Conservation (phyloP, 2,329 filamentous ascomycete genomes). For the Cladophialophora psammophila region DNA sequence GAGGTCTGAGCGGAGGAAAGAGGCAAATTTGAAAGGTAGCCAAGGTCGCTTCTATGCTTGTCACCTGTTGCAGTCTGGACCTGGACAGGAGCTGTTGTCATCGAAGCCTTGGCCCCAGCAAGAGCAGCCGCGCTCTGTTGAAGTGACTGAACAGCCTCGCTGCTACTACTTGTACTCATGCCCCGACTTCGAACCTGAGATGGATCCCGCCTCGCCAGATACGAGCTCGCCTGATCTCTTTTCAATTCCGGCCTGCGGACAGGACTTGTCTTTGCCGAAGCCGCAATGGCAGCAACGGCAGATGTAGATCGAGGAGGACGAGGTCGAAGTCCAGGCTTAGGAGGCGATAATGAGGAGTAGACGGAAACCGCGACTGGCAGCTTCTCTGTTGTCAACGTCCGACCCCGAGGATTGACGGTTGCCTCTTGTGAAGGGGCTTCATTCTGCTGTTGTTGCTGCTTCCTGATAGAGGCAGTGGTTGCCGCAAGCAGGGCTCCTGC, state of each 20-base stretch:
- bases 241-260: constrained; percentile 29
- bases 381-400: constrained; percentile 21
- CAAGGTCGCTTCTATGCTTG: constrained; percentile 26
- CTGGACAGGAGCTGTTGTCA: constrained; percentile 24
- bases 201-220: constrained; percentile 23
- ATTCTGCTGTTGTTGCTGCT: constrained; percentile 20
- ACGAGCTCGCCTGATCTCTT: constrained; percentile 24
- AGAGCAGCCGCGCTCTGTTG: constrained; percentile 32
- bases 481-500: constrained; percentile 37
- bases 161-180: constrained; percentile 32
- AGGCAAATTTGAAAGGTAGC: constrained; percentile 22
- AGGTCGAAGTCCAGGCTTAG: constrained; percentile 21
- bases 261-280: constrained; percentile 37
- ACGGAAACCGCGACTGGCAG: constrained; percentile 21
- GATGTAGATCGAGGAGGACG: constrained; percentile 35
- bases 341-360: constrained; percentile 27
- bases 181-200: constrained; percentile 24
- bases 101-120: constrained; percentile 34
- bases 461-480: constrained; percentile 31
- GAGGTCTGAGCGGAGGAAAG: constrained; percentile 21
- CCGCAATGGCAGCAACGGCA: constrained; percentile 35
- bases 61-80: constrained; percentile 22
- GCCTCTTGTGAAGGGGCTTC: constrained; percentile 15
- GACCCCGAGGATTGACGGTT: constrained; percentile 22
- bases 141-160: constrained; percentile 16